Conservation (phyloP, 495 filamentous ascomycete species). For the Xylaria telfairii region DNA sequence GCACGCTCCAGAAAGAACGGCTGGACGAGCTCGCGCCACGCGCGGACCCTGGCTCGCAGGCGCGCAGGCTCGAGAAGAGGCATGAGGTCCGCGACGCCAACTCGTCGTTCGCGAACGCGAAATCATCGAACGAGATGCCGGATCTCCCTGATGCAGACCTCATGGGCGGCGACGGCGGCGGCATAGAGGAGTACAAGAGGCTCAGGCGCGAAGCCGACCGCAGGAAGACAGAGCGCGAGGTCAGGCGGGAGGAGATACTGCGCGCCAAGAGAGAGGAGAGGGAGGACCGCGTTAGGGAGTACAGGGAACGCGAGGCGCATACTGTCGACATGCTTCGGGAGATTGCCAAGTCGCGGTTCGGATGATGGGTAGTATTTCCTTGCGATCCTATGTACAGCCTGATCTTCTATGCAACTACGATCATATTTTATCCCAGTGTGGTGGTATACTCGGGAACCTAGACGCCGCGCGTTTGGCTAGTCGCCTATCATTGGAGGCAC, state of each 20-base stretch:
- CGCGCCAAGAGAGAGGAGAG: slow-evolving; percentile 66
- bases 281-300: slow-evolving; percentile 64
- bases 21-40: slow-evolving; percentile 84
- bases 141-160: slow-evolving; percentile 67
- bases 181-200: slow-evolving; percentile 63
- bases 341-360: slow-evolving; percentile 67
- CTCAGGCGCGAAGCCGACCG: slow-evolving; percentile 59
- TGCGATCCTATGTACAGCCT: neutral
- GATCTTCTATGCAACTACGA: neutral
- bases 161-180: slow-evolving; percentile 65
- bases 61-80: slow-evolving; percentile 86
- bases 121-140: slow-evolving; percentile 42
- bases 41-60: slow-evolving; percentile 82
- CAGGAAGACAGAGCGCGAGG: slow-evolving; percentile 69
- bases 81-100: slow-evolving; percentile 62
- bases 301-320: slow-evolving; percentile 65
- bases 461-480: neutral
- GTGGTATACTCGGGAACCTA: neutral
- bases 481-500: neutral
- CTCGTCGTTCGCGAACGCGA: slow-evolving; percentile 60
- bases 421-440: neutral
- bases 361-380: slow-evolving; percentile 31
- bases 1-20: slow-evolving; percentile 61
- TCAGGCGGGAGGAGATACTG: slow-evolving; percentile 67
- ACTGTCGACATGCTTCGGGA: slow-evolving; percentile 70